Base-by-base conservation (phyloP, 208 protist species). In the Blastocrithidia nonstop region DNA sequence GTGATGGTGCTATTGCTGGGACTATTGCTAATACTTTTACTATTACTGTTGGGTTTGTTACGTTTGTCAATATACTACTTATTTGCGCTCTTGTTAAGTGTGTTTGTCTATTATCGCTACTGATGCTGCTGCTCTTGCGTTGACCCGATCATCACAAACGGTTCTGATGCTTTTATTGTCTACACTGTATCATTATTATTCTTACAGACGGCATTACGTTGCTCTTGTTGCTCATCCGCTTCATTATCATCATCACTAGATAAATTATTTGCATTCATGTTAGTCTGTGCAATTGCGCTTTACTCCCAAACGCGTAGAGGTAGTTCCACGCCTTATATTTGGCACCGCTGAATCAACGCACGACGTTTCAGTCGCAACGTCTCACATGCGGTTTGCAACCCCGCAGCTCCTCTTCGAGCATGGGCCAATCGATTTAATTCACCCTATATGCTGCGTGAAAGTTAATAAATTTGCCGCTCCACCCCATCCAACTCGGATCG, bases 291-390 rank as follows among this genome's bases (percentile, higher is more conserved):
- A n/a, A n/a, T n/a, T n/a, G n/a, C n/a, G n/a, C n/a, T n/a, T n/a
- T n/a, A n/a, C n/a, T n/a, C n/a, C n/a, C n/a, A n/a, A n/a, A n/a
- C n/a, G n/a, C n/a, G 73, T 27, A 91, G 48, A 11, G 71, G 76
- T 0, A 96, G 40, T 4, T 61, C 56, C 11, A 88, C 74, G 45
- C 88, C 83, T 31, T 95, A 76, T 63, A 95, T 86, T 39, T 88
- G 67, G 50, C 79, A 89, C 1, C 76, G 74, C 8, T 69, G 71
- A 21, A 94, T 66, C 26, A 92, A 37, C 35, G 66, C 70, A 21
- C 81, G 58, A 22, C 92, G 82, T n/a, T 66, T 61, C 25, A 67
- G 57, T 3, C 85, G 76, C 42, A 91, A 56, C 22, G 76, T 69
- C 40, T 93, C 76, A 52, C 88, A 84, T 20, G 82, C 61, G 15